These are phyloP conservation scores for Globisporangium carolinianum DNA, from an alignment of 352 stramenopile species.

Conservation along the genomic window DNA sequence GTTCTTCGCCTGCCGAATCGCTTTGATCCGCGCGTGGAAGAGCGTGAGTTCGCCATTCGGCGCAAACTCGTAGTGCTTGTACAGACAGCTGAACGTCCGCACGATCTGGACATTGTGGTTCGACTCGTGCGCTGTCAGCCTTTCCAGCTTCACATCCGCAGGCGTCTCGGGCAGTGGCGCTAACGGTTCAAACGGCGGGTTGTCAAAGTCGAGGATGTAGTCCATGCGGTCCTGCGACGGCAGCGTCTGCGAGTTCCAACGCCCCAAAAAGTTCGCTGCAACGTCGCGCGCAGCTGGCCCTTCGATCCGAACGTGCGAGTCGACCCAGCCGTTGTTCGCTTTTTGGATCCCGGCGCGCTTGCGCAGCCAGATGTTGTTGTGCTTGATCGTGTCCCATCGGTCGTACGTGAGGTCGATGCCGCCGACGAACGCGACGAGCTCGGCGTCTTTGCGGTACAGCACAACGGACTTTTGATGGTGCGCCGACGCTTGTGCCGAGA, in stretches of 20 bases:
- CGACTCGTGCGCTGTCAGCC: neutral
- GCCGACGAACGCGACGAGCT: slow-evolving; percentile 32
- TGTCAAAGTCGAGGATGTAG: slow-evolving; percentile 37
- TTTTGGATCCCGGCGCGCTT: slow-evolving; percentile 19
- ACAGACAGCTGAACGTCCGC: slow-evolving; percentile 51
- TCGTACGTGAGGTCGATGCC: slow-evolving; percentile 48
- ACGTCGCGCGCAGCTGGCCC: slow-evolving; percentile 45
- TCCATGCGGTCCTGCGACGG: slow-evolving; percentile 19
- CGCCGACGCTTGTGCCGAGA: slow-evolving; percentile 19
- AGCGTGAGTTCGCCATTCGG: slow-evolving; percentile 43
- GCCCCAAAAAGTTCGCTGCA: slow-evolving; percentile 38
- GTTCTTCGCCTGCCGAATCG: slow-evolving; percentile 44
- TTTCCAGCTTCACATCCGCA: slow-evolving; percentile 27
- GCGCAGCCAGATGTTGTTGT: slow-evolving; percentile 37
- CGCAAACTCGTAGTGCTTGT: slow-evolving; percentile 44
- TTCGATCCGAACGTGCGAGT: slow-evolving; percentile 34
- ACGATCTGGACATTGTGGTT: slow-evolving; percentile 44
- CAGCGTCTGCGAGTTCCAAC: slow-evolving; percentile 41
- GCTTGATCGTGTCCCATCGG: slow-evolving; percentile 51
- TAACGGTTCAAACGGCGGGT: slow-evolving; percentile 18
- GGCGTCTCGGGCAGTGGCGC: slow-evolving; percentile 20
- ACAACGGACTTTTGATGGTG: slow-evolving; percentile 50
- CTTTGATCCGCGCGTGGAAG: slow-evolving; percentile 41
- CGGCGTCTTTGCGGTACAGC: neutral
- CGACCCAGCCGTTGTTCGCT: slow-evolving; percentile 44